Conservation (phyloP, 1,284 basidiomycete genomes). For the Uromyces viciae-fabae region DNA sequence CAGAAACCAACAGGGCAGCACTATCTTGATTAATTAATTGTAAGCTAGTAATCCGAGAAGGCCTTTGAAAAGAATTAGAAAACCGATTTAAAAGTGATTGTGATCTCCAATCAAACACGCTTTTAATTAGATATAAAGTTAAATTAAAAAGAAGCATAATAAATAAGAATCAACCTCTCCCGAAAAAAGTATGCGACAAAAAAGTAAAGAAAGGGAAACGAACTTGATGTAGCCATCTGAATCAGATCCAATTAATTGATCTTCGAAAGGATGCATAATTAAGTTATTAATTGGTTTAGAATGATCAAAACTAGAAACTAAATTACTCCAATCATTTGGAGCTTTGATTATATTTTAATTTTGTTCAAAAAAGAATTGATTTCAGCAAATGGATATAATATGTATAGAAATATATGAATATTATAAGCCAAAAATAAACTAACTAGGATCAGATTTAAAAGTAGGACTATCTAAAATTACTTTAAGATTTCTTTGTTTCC, state of each 20-base stretch:
- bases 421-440: constrained; percentile 4
- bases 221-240: constrained; percentile 17
- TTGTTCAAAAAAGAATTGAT: not conserved
- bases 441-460: constrained; percentile 30
- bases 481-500: constrained; percentile 33
- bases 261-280: constrained; percentile 44
- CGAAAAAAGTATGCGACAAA: not conserved
- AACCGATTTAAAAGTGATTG: constrained; percentile 37
- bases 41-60: constrained; percentile 29
- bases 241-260: constrained; percentile 35
- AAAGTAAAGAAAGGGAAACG: not conserved
- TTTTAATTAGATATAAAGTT: not conserved
- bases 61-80: constrained; percentile 8
- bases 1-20: constrained; percentile 27
- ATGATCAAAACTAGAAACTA: constrained; percentile 17
- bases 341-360: not conserved
- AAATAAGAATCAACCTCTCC: not conserved
- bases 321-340: constrained; percentile 12
- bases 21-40: constrained; percentile 41
- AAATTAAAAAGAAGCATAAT: not conserved
- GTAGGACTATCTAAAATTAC: constrained; percentile 32
- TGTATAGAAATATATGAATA: not conserved
- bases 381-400: not conserved
- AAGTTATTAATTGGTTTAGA: constrained; percentile 2
- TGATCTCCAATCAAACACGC: constrained; percentile 33